Conservation (phyloP, 164 flowering plant species). For the Umbilicus rupestris region DNA sequence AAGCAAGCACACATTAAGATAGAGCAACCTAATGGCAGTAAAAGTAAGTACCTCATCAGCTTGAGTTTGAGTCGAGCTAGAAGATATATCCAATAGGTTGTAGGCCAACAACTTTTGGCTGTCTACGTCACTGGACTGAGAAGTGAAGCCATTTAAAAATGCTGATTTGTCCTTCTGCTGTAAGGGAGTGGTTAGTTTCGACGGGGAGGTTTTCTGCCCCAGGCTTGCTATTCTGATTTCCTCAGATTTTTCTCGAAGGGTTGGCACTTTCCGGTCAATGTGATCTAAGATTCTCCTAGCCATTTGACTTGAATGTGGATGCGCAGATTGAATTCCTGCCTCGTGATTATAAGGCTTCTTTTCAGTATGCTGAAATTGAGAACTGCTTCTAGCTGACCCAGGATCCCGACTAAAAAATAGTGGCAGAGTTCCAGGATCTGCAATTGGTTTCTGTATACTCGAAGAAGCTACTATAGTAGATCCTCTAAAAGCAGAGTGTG, state of each 20-base stretch:
- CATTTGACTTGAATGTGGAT: conserved; percentile 46
- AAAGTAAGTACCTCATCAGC: conserved; percentile 10
- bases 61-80: not conserved
- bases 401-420: conserved; percentile 24
- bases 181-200: conserved; percentile 15
- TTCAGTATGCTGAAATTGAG: conserved; percentile 20
- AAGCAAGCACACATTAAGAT: not conserved
- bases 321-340: conserved; percentile 25
- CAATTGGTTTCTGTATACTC: conserved; percentile 13
- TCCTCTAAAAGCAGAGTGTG: conserved; percentile 27
- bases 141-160: conserved; percentile 14
- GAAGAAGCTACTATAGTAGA: conserved; percentile 22
- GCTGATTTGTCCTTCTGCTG: conserved; percentile 12
- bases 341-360: conserved; percentile 17
- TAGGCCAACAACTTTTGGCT: conserved; percentile 6
- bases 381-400: conserved; percentile 23
- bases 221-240: conserved; percentile 53
- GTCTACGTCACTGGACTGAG: conserved; percentile 8
- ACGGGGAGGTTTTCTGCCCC: conserved; percentile 31
- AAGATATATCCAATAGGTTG: conserved; percentile 13
- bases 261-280: conserved; percentile 50
- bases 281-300: conserved; percentile 71
- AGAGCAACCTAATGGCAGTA: not conserved
- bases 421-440: conserved; percentile 25
- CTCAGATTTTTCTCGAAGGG: conserved; percentile 50